Percentiles rank a stretch among this genome's conserved stretches.
Conservation (phyloP, 768 basidiomycete species). For the Xerocomus potaroensis region DNA sequence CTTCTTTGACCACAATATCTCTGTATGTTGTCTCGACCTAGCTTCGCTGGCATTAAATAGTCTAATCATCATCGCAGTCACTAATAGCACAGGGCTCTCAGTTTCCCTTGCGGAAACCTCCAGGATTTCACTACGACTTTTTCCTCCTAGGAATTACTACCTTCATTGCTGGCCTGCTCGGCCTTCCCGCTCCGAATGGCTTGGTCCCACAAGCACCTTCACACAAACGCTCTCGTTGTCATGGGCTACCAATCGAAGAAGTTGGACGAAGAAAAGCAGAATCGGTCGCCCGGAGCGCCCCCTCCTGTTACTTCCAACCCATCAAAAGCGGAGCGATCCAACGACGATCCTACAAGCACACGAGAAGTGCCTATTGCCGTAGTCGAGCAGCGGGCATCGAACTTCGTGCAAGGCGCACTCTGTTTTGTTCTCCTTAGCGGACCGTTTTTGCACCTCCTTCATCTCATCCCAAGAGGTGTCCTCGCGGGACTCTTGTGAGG, state of each 20-base stretch:
- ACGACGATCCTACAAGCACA: slow-evolving; percentile 4
- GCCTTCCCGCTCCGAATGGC: slow-evolving; percentile 83
- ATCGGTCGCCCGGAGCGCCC: background rate
- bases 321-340: slow-evolving; percentile 24
- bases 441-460: slow-evolving; percentile 77
- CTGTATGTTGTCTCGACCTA: slow-evolving; percentile 40
- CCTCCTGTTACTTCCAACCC: background rate
- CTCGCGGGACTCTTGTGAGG: slow-evolving; percentile 81
- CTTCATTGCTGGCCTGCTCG: slow-evolving; percentile 82
- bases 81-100: slow-evolving; percentile 88
- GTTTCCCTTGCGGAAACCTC: slow-evolving; percentile 87
- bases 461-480: slow-evolving; percentile 76
- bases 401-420: slow-evolving; percentile 77
- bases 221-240: slow-evolving; percentile 76
- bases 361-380: slow-evolving; percentile 64
- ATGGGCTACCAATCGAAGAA: slow-evolving; percentile 46
- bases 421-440: slow-evolving; percentile 77
- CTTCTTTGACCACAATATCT: slow-evolving; percentile 95
- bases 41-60: background rate
- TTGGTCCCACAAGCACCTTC: slow-evolving; percentile 90
- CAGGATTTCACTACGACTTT: slow-evolving; percentile 85
- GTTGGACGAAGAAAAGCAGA: slow-evolving; percentile 36
- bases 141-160: slow-evolving; percentile 89
- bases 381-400: slow-evolving; percentile 91
- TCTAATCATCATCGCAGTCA: slow-evolving; percentile 44